Base-by-base conservation (phyloP, 1,284 basidiomycete genomes). In the Filobasidium uniguttulatum region DNA sequence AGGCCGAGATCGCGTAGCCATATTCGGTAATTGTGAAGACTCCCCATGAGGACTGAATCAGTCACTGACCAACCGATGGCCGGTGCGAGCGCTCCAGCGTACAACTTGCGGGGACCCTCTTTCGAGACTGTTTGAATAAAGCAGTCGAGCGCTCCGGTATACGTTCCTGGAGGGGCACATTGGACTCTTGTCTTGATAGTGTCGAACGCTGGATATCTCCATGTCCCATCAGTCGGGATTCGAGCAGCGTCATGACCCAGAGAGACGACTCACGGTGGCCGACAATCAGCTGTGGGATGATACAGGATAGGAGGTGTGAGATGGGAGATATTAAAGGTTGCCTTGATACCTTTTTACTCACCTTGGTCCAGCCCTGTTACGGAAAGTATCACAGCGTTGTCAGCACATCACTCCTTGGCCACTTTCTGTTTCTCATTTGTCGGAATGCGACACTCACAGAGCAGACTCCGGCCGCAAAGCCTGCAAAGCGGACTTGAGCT, bases 1-100 rank as follows among this genome's bases (percentile, higher is more conserved):
- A 69, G 65, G 3, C 68, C 69, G 50, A 63, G 52, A 19, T 55
- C 46, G 31, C 60, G 53, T 12, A 69, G 53, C 26, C 59, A 60
- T 10, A 56, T 58, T 29, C 69, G 58, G 56, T 71, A 71, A 56
- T 69, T 71, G 56, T 71, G 66, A 45, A 69, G 44, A 52, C 67
- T 68, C 23, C 68, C 69, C 64, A 71, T 69, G 29, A 71, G 50
- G 37, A 71, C 64, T 6, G 65, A 61, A 55, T 71, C 69, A 7
- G 65, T 69, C 19, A 69, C 63, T 7, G 64, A 63, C 69, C 69
- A 71, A 33, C 65, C 64, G 25, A 71, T 51, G 14, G 69, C 69
- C 0, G 68, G 68, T 12, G 66, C 60, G 15, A 64, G 63, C 4
- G 69, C 68, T 31, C 69, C 69, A 52, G 68, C 69, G 52, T 71